These are phyloP conservation scores for Solanum sitiens DNA, from an alignment of 257 asterid genomes.

Conservation along the genomic window DNA sequence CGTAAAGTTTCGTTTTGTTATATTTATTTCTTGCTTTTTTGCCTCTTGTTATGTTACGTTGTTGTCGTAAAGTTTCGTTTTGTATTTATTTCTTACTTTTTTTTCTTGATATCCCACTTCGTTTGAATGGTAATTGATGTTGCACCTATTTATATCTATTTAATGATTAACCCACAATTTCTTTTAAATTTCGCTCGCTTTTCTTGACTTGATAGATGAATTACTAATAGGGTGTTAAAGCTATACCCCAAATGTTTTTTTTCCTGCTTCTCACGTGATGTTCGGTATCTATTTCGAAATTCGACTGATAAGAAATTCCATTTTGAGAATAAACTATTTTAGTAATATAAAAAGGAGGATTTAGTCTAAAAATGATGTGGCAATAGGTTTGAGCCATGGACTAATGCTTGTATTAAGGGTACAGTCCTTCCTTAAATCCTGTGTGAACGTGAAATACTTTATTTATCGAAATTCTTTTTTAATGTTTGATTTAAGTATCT, in stretches of 20 bases:
- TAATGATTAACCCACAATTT: no score
- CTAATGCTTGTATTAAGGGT: neutral
- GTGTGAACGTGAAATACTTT: neutral
- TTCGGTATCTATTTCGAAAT: neutral
- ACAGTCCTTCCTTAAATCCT: accelerated
- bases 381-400: neutral
- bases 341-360: neutral
- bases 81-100: no score
- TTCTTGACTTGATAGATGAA: neutral
- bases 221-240: neutral
- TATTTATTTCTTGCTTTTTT: no score
- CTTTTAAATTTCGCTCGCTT: neutral
- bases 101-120: neutral
- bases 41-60: no score
- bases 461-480: accelerated
- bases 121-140: neutral
- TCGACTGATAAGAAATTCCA: neutral
- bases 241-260: neutral
- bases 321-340: neutral
- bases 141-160: neutral
- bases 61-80: no score
- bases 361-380: neutral
- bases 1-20: neutral
- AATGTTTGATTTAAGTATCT: neutral
- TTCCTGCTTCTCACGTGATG: neutral